Base-by-base conservation (phyloP, 305 asterid genomes). In the Lippia alba region DNA sequence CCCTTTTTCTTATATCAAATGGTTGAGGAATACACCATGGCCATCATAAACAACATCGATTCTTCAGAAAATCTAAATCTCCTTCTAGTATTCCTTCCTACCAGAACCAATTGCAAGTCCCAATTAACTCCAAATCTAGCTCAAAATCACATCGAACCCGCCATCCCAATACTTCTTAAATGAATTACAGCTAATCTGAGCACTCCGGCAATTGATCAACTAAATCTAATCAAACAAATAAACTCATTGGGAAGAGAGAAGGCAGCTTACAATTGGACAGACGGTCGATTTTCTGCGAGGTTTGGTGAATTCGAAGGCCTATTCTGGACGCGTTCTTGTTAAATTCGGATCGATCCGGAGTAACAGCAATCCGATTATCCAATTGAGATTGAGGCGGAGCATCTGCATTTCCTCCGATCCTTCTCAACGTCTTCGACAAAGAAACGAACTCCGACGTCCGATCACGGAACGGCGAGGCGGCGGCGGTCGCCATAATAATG, bases 391-490 rank as follows among this genome's bases (percentile, higher is more conserved):
- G 79, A 44, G 75, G 61, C 48, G 79, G 75, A 61, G 76, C 50
- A 3, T 18, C 11, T 4, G 66, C 45, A 32, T 20, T 76, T 34
- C 76, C 84, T 64, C 76, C 82, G 49, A 79, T 76, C 74, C 78
- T 85, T 74, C 71, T 80, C 51, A 85, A 44, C 12, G 89, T 87
- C 17, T 80, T 80, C 56, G 94, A 66, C 16, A 87, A 30, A 10
- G 94, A 82, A 16, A 69, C 61, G 64, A 87, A 87, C 54, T 87
- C 94, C 56, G 94, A 80, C 49, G 91, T 85, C 74, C 94, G 91
- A 75, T 87, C 94, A 62, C 94, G 83, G 61, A 85, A 87, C 80
- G 82, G 60, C 77, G 80, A 66, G 55, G 72, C 71, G 45, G 74
- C 84, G 76, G 69, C 74, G 64, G 80, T 79, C 64, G 90, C 81